Conservation (phyloP, 805 yeast genomes). For the Ogataea angusta region DNA sequence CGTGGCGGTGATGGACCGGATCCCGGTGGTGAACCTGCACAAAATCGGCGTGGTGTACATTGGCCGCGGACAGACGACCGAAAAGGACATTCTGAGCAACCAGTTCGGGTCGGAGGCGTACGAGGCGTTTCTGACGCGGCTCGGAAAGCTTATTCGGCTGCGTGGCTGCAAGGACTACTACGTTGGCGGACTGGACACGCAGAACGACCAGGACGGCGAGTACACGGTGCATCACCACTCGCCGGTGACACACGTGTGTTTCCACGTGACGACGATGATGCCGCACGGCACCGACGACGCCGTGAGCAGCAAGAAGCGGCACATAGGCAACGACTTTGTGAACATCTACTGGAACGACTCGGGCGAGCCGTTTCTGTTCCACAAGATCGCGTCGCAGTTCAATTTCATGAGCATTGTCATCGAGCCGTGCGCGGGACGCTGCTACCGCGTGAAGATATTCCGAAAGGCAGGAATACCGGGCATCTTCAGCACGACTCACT, state of each 20-base stretch:
- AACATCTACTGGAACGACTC: constrained; percentile 81
- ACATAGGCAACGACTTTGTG: constrained; percentile 83
- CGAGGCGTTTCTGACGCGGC: constrained; percentile 50
- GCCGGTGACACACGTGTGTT: constrained; percentile 66
- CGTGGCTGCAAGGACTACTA: constrained; percentile 51
- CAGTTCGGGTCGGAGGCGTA: constrained; percentile 61
- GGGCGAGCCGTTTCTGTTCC: constrained; percentile 62
- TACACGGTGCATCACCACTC: constrained; percentile 72
- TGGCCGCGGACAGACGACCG: constrained; percentile 62
- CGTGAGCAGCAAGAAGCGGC: constrained; percentile 65
- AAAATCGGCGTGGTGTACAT: constrained; percentile 78
- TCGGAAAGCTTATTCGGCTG: constrained; percentile 62
- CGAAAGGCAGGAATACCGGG: constrained; percentile 73
- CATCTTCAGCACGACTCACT: constrained; percentile 69
- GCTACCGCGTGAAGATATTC: constrained; percentile 60
- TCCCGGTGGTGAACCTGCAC: constrained; percentile 74
- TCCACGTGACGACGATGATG: constrained; percentile 83
- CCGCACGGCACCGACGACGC: constrained; percentile 47
- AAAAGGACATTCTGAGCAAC: constrained; percentile 63
- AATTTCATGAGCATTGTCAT: constrained; percentile 79
- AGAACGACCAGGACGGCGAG: constrained; percentile 68
- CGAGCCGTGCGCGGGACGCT: constrained; percentile 43
- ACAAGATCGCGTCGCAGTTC: constrained; percentile 65
- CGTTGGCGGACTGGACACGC: constrained; percentile 79
- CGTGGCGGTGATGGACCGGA: constrained; percentile 60